Base-by-base conservation (phyloP, 139 green algal species). In the Ostreobium quekettii region DNA sequence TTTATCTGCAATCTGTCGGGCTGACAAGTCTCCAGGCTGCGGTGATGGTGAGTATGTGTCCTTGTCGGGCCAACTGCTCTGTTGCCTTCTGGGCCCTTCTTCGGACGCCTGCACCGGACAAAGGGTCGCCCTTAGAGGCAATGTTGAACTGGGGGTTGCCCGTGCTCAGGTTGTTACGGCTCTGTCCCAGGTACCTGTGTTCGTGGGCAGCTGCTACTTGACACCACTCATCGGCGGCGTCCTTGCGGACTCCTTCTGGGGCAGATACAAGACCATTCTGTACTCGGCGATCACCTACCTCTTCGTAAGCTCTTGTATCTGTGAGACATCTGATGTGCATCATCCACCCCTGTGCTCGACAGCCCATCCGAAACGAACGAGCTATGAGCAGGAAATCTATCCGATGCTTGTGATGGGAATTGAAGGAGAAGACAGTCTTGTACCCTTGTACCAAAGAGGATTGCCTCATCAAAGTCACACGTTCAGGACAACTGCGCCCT, bases 201-300 rank as follows among this genome's bases (percentile, higher is more conserved):
- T 96, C 77, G 86, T 92, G 60, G 91, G 95, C 35, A 91, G 87
- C 0, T 93, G 85, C 73, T 98, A 98, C 81, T 64, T 94, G 26
- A 96, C 92, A 4, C 93, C 93, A 1, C 69, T 98, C 24, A 72
- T 97, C 30, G 93, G 93, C 11, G 93, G 93, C 2, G 93, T 87
- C 75, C 76, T 98, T 64, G 91, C 89, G 1, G 93, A 98, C 73
- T 87, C 79, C 1, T 36, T 72, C 4, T 91, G 90, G 90, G 92
- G 93, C 22, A 80, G 95, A 28, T 98, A 97, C 80, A 87, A 87
- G 36, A 98, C 93, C 48, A 98, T 98, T 70, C 71, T 96, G 19
- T 70, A 95, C 31, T 96, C 97, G 74, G 95, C 87, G 15, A 57
- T 67, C 72, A 88, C 98, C 48, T 98, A 98, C 78, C 77, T 93